phyloP scores from a whole-genome alignment of 164 flowering plant genomes.

The Sextonia rubra region DNA sequence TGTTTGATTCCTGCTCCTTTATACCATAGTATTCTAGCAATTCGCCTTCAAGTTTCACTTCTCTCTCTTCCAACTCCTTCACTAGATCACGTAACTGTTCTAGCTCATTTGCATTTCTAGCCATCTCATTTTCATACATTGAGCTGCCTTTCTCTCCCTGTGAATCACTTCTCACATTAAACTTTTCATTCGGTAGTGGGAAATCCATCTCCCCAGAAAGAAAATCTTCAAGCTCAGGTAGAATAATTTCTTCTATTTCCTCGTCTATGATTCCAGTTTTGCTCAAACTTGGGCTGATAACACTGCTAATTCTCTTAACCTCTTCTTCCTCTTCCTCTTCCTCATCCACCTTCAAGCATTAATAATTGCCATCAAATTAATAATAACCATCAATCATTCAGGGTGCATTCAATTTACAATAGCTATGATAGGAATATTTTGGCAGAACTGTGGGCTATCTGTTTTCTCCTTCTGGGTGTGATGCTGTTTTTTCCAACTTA shows the following conservation, averaged over 20 bases:
- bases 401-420: background rate
- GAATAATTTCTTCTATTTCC: slow-evolving; percentile 8
- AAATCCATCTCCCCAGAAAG: slow-evolving; percentile 73
- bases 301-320: slow-evolving; percentile 75
- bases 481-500: no score
- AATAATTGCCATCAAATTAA: no score
- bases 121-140: slow-evolving; percentile 68
- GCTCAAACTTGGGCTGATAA: slow-evolving; percentile 42
- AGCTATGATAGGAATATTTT: background rate
- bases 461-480: no score
- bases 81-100: slow-evolving; percentile 69
- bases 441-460: no score
- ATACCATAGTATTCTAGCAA: slow-evolving; percentile 92
- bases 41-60: slow-evolving; percentile 94
- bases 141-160: slow-evolving; percentile 26
- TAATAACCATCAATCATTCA: slow-evolving; percentile 1
- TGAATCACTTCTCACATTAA: slow-evolving; percentile 19
- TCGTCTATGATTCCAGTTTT: slow-evolving; percentile 37
- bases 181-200: slow-evolving; percentile 47
- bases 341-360: slow-evolving; percentile 35
- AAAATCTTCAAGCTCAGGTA: slow-evolving; percentile 79
- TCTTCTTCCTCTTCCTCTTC: slow-evolving; percentile 69
- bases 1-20: slow-evolving; percentile 87
- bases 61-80: slow-evolving; percentile 89
- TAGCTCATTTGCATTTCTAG: slow-evolving; percentile 64